Conservation (phyloP, 441 rosid species). For the Arabidopsis hybrid region DNA sequence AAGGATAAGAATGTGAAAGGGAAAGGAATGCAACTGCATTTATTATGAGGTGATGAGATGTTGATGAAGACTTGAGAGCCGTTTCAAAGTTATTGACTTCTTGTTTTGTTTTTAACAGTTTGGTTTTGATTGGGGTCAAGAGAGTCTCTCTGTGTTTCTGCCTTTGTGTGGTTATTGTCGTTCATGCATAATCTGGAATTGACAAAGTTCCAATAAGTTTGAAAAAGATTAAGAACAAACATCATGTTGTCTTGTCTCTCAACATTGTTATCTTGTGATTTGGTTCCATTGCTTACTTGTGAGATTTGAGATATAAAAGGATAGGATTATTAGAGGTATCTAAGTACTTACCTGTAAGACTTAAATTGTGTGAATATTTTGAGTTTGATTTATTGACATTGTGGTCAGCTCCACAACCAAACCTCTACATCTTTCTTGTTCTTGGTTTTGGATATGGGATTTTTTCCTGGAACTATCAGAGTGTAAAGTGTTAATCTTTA, state of each 20-base stretch:
- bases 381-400: not conserved
- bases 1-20: constrained; percentile 11
- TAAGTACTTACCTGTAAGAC: not conserved
- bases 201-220: constrained; percentile 21
- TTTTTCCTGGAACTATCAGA: too few species aligned
- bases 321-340: not conserved
- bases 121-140: constrained; percentile 24
- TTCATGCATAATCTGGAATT: constrained; percentile 29
- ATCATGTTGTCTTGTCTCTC: constrained; percentile 17
- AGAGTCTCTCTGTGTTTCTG: constrained; percentile 14
- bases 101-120: constrained; percentile 3
- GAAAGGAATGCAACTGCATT: constrained; percentile 53
- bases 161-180: constrained; percentile 9
- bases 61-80: constrained; percentile 40
- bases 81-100: constrained; percentile 25
- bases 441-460: not conserved
- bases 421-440: not conserved
- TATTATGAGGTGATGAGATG: constrained; percentile 63
- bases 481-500: too few species aligned
- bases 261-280: not conserved
- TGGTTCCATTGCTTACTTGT: not conserved
- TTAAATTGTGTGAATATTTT: not conserved
- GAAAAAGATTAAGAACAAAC: constrained; percentile 14
- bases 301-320: not conserved
- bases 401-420: not conserved